These are phyloP conservation scores for Coniella vitis DNA, from an alignment of 2,329 filamentous ascomycete genomes.

Conservation along the genomic window DNA sequence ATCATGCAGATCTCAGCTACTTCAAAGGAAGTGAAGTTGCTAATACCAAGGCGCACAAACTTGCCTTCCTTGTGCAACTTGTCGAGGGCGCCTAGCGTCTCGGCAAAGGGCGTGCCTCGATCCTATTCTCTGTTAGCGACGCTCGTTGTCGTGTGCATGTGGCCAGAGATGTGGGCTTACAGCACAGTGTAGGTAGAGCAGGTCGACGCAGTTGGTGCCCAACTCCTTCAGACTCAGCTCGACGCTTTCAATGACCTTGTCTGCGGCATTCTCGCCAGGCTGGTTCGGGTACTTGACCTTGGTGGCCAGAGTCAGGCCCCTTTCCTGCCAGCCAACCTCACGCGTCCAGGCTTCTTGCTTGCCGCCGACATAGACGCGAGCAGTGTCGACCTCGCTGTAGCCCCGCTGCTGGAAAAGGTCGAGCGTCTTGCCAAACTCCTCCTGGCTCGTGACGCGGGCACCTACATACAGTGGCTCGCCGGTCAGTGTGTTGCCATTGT, in stretches of 20 bases:
- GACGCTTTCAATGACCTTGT: slow-evolving; percentile 57
- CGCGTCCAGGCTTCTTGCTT: slow-evolving; percentile 63
- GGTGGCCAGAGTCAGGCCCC: slow-evolving; percentile 62
- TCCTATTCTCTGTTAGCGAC: too few relatives aligned
- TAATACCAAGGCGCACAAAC: slow-evolving; percentile 72
- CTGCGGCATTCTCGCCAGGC: slow-evolving; percentile 54
- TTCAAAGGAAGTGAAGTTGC: slow-evolving; percentile 82
- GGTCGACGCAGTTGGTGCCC: slow-evolving; percentile 65
- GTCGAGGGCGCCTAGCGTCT: slow-evolving; percentile 72
- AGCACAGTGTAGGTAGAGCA: slow-evolving; percentile 68
- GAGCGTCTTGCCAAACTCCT: slow-evolving; percentile 57
- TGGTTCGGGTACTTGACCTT: slow-evolving; percentile 56
- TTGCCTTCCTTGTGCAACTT: slow-evolving; percentile 81
- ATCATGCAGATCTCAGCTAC: slow-evolving; percentile 78
- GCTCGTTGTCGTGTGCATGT: too few relatives aligned
- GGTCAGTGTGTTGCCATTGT: neutral
- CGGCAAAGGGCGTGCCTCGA: slow-evolving; percentile 64
- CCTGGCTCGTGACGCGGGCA: slow-evolving; percentile 52
- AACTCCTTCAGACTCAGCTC: slow-evolving; percentile 66
- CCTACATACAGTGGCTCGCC: neutral
- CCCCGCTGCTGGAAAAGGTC: slow-evolving; percentile 61
- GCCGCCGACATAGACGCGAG: slow-evolving; percentile 59
- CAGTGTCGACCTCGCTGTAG: slow-evolving; percentile 69
- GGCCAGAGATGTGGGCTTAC: slow-evolving; percentile 18
- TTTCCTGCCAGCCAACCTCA: slow-evolving; percentile 60